These are phyloP conservation scores for Thraustotheca clavata DNA, from an alignment of 352 stramenopile species.

Conservation along the genomic window DNA sequence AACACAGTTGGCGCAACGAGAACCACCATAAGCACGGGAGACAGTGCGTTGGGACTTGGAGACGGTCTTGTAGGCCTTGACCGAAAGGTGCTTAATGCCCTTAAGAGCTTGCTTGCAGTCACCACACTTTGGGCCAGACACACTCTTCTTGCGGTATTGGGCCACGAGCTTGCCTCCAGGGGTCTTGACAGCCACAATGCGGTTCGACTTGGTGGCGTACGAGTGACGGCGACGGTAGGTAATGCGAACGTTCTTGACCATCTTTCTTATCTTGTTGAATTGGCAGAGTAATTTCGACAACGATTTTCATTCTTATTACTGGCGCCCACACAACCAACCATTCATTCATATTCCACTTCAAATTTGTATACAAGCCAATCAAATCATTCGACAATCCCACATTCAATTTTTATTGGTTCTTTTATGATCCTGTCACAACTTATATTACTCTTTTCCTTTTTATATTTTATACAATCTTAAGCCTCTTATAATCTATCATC, in stretches of 20 bases:
- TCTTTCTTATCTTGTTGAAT: conserved; percentile 37
- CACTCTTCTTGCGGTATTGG: conserved; percentile 94
- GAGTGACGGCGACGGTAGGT: conserved; percentile 94
- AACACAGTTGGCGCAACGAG: conserved; percentile 90
- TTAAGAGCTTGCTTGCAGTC: conserved; percentile 93
- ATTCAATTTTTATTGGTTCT: no score
- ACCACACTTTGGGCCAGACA: conserved; percentile 91
- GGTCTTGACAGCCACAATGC: conserved; percentile 92
- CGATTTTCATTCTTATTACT: neutral
- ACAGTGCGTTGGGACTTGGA: conserved; percentile 93
- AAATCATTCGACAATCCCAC: no score
- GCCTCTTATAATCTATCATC: no score
- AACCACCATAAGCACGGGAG: conserved; percentile 94
- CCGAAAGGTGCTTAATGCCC: conserved; percentile 82
- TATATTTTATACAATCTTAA: no score
- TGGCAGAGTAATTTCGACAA: conserved; percentile 11
- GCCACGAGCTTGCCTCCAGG: conserved; percentile 90
- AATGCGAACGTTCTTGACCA: conserved; percentile 93
- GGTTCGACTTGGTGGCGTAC: conserved; percentile 95
- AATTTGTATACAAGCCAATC: conserved; percentile 14
- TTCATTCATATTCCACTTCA: conserved; percentile 12
- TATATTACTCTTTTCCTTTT: no score
- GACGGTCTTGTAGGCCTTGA: conserved; percentile 66
- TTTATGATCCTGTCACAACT: no score
- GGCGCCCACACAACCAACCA: conserved; percentile 20